A percentile compares a stretch with the other conserved stretches of the same genome.
These are phyloP conservation scores for Testicularia cyperi DNA, from an alignment of 1,284 basidiomycete genomes.

Conservation along the genomic window DNA sequence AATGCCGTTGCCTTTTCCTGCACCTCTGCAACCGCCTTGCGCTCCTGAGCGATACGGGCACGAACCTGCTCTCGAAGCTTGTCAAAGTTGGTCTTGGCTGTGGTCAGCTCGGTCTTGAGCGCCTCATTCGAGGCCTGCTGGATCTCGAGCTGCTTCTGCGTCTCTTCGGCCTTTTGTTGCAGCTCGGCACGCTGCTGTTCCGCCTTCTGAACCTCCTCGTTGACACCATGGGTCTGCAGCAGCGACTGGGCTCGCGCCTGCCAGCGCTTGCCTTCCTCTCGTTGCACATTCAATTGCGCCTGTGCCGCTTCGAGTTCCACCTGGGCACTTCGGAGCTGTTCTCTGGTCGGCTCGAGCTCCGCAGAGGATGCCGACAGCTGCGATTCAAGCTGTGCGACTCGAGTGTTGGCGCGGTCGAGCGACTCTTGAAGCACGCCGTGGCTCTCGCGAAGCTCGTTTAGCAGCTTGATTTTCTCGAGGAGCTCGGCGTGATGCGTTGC, in stretches of 20 bases:
- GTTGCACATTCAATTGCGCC: slow-evolving; percentile 71
- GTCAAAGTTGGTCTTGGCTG: slow-evolving; percentile 45
- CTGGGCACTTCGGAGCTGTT: slow-evolving; percentile 69
- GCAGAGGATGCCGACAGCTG: slow-evolving; percentile 62
- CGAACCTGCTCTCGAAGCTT: slow-evolving; percentile 51
- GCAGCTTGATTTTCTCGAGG: slow-evolving; percentile 81
- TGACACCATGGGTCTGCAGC: slow-evolving; percentile 80
- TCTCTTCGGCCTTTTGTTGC: slow-evolving; percentile 33
- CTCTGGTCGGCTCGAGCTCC: slow-evolving; percentile 75
- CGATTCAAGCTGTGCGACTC: slow-evolving; percentile 63
- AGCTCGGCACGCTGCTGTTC: slow-evolving; percentile 50
- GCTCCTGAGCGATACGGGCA: slow-evolving; percentile 42
- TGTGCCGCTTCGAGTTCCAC: slow-evolving; percentile 75
- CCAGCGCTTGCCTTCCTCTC: slow-evolving; percentile 79
- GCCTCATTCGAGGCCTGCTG: slow-evolving; percentile 15
- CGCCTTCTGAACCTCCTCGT: slow-evolving; percentile 64
- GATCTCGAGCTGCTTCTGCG: slow-evolving; percentile 23
- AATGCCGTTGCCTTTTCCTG: slow-evolving; percentile 60
- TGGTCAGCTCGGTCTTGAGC: slow-evolving; percentile 29
- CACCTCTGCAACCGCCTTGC: slow-evolving; percentile 50
- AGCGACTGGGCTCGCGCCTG: slow-evolving; percentile 79
- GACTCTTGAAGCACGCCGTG: slow-evolving; percentile 80
- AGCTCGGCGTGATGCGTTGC: slow-evolving; percentile 79
- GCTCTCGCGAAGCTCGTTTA: slow-evolving; percentile 83
- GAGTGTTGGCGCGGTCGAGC: slow-evolving; percentile 70